phyloP scores from a whole-genome alignment of 139 green algal genomes.

The Diplosphaera chodatii region DNA sequence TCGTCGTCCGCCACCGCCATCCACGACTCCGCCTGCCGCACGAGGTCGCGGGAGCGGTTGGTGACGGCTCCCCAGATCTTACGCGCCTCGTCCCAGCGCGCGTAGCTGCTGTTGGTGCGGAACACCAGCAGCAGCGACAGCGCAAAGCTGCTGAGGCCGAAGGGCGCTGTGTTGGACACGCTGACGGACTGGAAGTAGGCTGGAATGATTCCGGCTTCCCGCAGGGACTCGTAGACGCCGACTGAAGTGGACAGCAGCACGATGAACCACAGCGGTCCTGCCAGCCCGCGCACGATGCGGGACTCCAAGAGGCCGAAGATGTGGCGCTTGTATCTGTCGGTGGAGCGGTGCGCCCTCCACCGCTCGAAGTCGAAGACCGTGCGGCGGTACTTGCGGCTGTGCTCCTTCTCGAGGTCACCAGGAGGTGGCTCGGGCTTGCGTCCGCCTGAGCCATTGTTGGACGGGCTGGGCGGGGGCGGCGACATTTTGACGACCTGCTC shows the following conservation, averaged over 20 bases:
- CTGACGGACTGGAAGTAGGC: not conserved
- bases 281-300: not conserved
- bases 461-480: not conserved
- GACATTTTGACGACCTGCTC: no score
- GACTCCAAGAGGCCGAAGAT: slow-evolving; percentile 24
- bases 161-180: slow-evolving; percentile 8
- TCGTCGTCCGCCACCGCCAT: not conserved
- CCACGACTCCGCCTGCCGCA: slow-evolving; percentile 24
- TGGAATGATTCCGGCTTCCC: not conserved
- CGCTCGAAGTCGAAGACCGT: slow-evolving; percentile 18
- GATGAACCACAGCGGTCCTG: slow-evolving; percentile 6
- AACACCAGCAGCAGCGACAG: slow-evolving; percentile 52
- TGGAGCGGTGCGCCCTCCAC: slow-evolving; percentile 28
- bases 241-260: slow-evolving; percentile 14
- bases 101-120: slow-evolving; percentile 40
- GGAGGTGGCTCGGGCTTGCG: no score
- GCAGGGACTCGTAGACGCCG: slow-evolving; percentile 19
- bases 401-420: not conserved
- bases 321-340: slow-evolving; percentile 21
- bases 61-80: slow-evolving; percentile 32
- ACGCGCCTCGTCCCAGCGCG: slow-evolving; percentile 38
- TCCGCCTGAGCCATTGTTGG: no score
- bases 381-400: not conserved
- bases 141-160: slow-evolving; percentile 42
- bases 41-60: slow-evolving; percentile 31